Evolutionary conservation across 2,329 filamentous ascomycete genomes (phyloP).

Genomic region (Phialophora macrospora): DNA sequence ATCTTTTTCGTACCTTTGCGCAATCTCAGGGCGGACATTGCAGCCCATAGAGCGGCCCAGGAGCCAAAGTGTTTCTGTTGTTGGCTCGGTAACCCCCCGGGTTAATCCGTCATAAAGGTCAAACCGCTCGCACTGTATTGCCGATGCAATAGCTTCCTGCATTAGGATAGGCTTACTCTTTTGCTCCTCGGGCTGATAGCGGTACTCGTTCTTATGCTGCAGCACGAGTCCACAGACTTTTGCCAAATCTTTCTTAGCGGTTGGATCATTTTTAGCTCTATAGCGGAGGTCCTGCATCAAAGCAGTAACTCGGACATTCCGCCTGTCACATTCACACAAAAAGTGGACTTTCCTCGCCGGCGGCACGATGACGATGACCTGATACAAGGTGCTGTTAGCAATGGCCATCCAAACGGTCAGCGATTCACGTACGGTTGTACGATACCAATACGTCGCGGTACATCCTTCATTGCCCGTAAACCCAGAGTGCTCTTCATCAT

Average conservation of each 20-base stretch:
- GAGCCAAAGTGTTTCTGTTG: background rate
- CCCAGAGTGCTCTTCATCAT: constrained; percentile 29
- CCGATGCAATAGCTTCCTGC: constrained; percentile 1
- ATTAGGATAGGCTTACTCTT: background rate
- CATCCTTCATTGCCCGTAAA: constrained; percentile 41
- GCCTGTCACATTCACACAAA: constrained; percentile 11
- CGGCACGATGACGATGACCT: constrained; percentile 26
- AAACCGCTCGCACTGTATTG: background rate
- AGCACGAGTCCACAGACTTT: background rate
- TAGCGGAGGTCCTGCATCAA: constrained; percentile 12
- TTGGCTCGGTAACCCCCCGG: background rate
- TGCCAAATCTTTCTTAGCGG: background rate
- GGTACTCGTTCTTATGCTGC: background rate
- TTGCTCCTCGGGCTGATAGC: background rate
- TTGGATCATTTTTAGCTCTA: background rate
- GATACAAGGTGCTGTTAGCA: background rate
- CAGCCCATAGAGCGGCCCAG: constrained; percentile 1
- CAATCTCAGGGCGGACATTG: background rate
- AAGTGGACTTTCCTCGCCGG: constrained; percentile 7
- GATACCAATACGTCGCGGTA: constrained; percentile 39
- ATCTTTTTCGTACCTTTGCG: background rate
- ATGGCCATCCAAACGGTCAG: background rate
- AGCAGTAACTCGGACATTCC: background rate
- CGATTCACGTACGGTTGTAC: constrained; percentile 34
- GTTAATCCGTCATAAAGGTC: constrained; percentile 4